Base-by-base conservation (phyloP, 768 basidiomycete species). In the Termitomyces sp. region DNA sequence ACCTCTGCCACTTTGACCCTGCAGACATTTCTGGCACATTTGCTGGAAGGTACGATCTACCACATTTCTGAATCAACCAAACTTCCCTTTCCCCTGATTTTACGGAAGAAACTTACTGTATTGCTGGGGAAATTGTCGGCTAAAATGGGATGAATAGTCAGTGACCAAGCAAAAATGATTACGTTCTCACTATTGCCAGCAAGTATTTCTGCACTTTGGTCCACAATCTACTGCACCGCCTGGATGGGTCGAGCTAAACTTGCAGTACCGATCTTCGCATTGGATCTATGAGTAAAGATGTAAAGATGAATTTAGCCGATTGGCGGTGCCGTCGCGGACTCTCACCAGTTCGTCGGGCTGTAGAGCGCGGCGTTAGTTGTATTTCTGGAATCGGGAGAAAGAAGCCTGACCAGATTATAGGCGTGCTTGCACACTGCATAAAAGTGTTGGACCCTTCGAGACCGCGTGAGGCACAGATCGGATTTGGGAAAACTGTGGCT, bases 171-270 rank as follows among this genome's bases (percentile, higher is more conserved):
- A 56, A 43, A 17, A 51, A 34, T 53, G 40, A 63, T 42, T 54
- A 56, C 72, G n/a, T 40, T 38, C 88, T 76, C 71, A 91, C 89
- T 88, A 88, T 73, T 89, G 88, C 89, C 89, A 91, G 69, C 89
- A 91, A 31, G 85, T 85, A 31, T 69, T 76, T 36, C 70, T 76
- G 73, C 89, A 91, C 34, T 78, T 72, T 31, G 85, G 81, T 5
- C 81, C 79, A 67, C 89, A 91, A 60, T 84, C 75, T 17, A 61
- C 60, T 17, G 43, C 55, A 31, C 60, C 60, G 32, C 56, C 65
- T 36, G 86, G 86, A 73, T 91, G 89, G 17, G 72, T 72, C 10
- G 81, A 74, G 66, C 89, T 91, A 77, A 91, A 91, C 71, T 81
- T 89, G 82, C 89, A 92, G 68, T 71, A 77, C 38, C 76, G 77